A percentile compares a stretch with the other conserved stretches of the same genome.
Conservation (phyloP, 225 moss, liverwort and hornwort genomes). For the Pseudisothecium myosuroides region DNA sequence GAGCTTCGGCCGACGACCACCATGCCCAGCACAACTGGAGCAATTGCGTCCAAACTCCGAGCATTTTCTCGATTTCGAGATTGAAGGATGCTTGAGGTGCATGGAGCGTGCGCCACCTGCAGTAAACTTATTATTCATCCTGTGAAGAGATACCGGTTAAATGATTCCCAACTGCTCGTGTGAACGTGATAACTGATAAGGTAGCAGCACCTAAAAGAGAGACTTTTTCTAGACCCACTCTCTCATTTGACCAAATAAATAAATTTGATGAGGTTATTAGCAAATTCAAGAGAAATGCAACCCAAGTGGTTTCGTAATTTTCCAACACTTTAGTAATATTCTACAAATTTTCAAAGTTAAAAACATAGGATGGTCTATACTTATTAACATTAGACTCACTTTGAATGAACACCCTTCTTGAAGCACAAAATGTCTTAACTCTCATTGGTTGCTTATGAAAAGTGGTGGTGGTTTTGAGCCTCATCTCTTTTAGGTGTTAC, state of each 20-base stretch:
- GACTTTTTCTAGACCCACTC: background rate
- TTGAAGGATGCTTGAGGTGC: background rate
- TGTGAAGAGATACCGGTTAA: background rate
- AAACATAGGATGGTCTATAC: fast-evolving
- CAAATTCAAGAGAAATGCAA: background rate
- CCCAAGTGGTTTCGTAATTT: background rate
- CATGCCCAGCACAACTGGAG: background rate
- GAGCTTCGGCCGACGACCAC: background rate
- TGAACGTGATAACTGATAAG: background rate
- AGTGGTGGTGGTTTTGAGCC: background rate
- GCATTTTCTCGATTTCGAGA: background rate
- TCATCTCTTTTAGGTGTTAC: background rate
- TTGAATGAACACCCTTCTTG: background rate
- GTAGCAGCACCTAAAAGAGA: too few species aligned
- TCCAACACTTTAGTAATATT: fast-evolving
- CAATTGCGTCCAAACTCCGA: too few species aligned
- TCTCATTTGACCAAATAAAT: background rate
- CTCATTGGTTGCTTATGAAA: background rate
- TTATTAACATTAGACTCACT: background rate
- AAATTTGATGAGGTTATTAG: background rate
- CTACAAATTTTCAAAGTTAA: background rate
- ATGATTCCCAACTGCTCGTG: background rate
- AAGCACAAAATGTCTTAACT: background rate
- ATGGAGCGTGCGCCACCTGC: background rate
- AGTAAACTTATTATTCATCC: too few species aligned